A percentile compares a stretch with the other conserved stretches of the same genome.
Evolutionary conservation across 306 rosid species (phyloP).

Genomic region (Ceratonia siliqua): DNA sequence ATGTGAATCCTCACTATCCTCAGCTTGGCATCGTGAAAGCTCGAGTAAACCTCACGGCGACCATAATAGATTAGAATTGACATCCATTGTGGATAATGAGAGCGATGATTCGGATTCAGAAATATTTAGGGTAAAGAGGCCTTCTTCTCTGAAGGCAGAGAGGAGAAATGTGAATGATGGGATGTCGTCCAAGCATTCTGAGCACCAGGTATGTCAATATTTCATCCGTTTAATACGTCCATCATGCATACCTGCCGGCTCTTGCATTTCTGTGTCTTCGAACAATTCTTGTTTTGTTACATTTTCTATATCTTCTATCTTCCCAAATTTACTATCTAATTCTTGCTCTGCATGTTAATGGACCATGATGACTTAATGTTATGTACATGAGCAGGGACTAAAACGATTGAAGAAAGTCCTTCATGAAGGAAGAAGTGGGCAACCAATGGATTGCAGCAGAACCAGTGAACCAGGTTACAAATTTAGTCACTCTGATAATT

Average conservation of each 20-base stretch:
- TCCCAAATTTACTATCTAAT: neutral
- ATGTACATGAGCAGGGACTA: slow-evolving; percentile 57
- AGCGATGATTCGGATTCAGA: slow-evolving; percentile 86
- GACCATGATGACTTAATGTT: slow-evolving; percentile 12
- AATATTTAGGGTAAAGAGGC: slow-evolving; percentile 88
- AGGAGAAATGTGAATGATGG: slow-evolving; percentile 52
- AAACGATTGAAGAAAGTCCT: slow-evolving; percentile 76
- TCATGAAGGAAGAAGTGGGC: slow-evolving; percentile 57
- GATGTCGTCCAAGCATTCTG: slow-evolving; percentile 45
- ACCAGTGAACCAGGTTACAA: slow-evolving; percentile 54
- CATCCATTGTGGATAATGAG: slow-evolving; percentile 47
- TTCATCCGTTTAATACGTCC: neutral
- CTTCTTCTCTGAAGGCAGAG: slow-evolving; percentile 69
- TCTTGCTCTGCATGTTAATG: neutral
- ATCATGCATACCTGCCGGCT: neutral
- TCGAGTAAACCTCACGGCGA: slow-evolving; percentile 39
- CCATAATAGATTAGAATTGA: slow-evolving; percentile 38
- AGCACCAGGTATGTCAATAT: slow-evolving; percentile 63
- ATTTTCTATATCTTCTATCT: neutral
- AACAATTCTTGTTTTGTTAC: neutral
- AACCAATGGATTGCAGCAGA: slow-evolving; percentile 45
- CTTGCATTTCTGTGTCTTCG: neutral
- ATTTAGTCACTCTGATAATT: slow-evolving; percentile 33
- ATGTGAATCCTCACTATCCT: slow-evolving; percentile 52
- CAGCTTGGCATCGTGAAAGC: slow-evolving; percentile 46